These are phyloP conservation scores for Tubosaeta brunneosetosa DNA, from an alignment of 768 basidiomycete species.

Conservation along the genomic window DNA sequence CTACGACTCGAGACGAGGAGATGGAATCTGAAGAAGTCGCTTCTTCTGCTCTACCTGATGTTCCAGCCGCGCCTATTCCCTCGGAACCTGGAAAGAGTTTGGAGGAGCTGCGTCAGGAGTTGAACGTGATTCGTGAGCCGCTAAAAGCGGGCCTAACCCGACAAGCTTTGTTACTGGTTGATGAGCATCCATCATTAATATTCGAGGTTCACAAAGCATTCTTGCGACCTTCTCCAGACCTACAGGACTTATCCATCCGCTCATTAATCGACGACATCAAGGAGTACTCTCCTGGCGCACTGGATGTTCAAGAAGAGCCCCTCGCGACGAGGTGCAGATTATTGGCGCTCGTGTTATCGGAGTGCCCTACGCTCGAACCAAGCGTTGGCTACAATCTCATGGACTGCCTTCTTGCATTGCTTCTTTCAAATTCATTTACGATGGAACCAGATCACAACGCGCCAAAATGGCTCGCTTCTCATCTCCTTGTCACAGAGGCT, in stretches of 20 bases:
- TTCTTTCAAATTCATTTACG: constrained; percentile 52
- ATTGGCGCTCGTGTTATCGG: constrained; percentile 77
- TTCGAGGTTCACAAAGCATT: constrained; percentile 87
- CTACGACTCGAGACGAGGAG: constrained; percentile 25
- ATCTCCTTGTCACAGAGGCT: constrained; percentile 81
- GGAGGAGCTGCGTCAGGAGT: constrained; percentile 60
- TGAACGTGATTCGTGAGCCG: constrained; percentile 63
- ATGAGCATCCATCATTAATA: constrained; percentile 81
- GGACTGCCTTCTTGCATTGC: constrained; percentile 62
- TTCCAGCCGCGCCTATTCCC: constrained; percentile 6
- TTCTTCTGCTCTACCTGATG: constrained; percentile 15
- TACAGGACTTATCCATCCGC: constrained; percentile 62
- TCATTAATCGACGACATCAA: constrained; percentile 77
- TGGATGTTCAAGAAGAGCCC: constrained; percentile 69
- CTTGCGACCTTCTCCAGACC: constrained; percentile 53
- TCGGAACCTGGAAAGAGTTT: constrained; percentile 38
- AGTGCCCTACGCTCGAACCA: constrained; percentile 58
- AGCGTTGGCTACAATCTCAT: constrained; percentile 56
- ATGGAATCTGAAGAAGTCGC: constrained; percentile 22
- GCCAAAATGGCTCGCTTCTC: constrained; percentile 86
- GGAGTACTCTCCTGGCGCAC: constrained; percentile 56
- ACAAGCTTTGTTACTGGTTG: constrained; percentile 73
- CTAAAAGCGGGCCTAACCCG: constrained; percentile 61
- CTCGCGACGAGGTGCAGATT: constrained; percentile 81
- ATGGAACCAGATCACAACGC: constrained; percentile 48